Evolutionary conservation across 257 asterid species (phyloP).

Genomic region (Nicotiana benthamiana): DNA sequence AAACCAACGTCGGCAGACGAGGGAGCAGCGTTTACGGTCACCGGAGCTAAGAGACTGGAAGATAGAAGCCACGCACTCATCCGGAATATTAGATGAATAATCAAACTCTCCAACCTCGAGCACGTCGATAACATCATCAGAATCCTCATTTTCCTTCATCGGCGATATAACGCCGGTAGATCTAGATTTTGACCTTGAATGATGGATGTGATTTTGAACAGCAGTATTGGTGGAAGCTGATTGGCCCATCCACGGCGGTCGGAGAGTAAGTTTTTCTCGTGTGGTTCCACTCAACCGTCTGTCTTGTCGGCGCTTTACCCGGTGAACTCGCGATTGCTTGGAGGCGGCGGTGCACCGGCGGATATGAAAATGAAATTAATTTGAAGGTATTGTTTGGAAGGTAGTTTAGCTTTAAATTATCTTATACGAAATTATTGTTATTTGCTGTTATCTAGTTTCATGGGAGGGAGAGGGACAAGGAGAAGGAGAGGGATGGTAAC

Average conservation of each 20-base stretch:
- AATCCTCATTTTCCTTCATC: not conserved
- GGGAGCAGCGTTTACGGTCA: slow-evolving; percentile 21
- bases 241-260: not conserved
- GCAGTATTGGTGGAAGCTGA: not conserved
- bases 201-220: not conserved
- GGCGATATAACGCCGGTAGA: not conserved
- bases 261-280: too few relatives aligned
- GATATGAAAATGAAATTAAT: too few relatives aligned
- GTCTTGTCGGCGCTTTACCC: too few relatives aligned
- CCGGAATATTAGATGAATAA: slow-evolving; percentile 10
- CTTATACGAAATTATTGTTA: too few relatives aligned
- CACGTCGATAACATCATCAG: not conserved
- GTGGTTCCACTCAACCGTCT: too few relatives aligned
- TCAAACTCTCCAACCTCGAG: not conserved
- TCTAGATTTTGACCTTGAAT: not conserved
- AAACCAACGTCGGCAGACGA: slow-evolving; percentile 25
- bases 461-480: too few relatives aligned
- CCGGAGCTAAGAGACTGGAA: slow-evolving; percentile 17
- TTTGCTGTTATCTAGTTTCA: too few relatives aligned
- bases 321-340: too few relatives aligned
- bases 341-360: too few relatives aligned
- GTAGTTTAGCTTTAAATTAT: too few relatives aligned
- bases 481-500: too few relatives aligned
- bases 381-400: too few relatives aligned
- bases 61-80: slow-evolving; percentile 20